phyloP scores from a whole-genome alignment of 2,329 filamentous ascomycete genomes.

The Alternaria conjuncta region DNA sequence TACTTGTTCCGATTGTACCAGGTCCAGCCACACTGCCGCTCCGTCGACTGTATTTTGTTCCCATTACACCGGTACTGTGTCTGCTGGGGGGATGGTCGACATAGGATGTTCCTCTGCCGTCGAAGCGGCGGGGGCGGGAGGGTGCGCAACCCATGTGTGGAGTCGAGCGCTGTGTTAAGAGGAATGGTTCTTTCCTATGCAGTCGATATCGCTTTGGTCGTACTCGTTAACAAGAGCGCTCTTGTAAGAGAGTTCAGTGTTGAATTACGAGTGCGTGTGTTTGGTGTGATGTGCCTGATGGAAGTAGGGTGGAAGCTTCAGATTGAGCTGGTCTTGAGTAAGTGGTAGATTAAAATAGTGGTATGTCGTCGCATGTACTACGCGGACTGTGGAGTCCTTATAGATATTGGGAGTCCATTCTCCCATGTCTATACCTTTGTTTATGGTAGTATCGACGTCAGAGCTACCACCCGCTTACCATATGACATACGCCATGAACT shows the following conservation, averaged over 20 bases:
- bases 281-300: not conserved
- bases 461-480: not conserved
- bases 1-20: not conserved
- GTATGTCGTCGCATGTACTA: not conserved
- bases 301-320: rapidly evolving
- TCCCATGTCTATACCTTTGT: not conserved
- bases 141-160: conserved; percentile 24
- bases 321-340: not conserved
- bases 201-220: not conserved
- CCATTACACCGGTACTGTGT: not conserved
- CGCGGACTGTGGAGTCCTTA: not conserved
- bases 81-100: not conserved
- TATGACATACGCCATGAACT: not conserved
- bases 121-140: conserved; percentile 19
- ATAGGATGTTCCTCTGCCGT: not conserved
- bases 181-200: no score
- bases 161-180: no score
- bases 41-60: not conserved
- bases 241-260: not conserved
- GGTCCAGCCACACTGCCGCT: not conserved
- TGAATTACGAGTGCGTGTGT: not conserved
- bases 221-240: not conserved
- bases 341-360: not conserved
- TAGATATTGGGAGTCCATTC: not conserved
- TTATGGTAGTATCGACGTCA: not conserved